Percentiles rank a stretch among this genome's conserved stretches.
Conservation (phyloP, 495 filamentous ascomycete species). For the Aspergillus kassunensis region DNA sequence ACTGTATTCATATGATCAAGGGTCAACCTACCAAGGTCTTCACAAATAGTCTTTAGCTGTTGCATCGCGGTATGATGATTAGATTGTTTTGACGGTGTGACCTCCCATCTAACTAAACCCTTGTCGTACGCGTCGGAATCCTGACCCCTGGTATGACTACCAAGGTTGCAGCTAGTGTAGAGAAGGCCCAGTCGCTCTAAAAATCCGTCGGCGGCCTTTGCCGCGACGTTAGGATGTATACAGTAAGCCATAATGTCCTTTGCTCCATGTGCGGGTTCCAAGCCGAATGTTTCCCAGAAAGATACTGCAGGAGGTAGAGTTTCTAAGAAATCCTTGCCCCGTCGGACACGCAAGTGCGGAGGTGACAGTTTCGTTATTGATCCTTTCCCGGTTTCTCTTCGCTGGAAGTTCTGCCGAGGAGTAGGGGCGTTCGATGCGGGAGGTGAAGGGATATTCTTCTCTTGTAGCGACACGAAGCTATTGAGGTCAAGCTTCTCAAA, state of each 20-base stretch:
- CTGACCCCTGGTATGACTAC: conserved; percentile 59
- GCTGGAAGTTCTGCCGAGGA: conserved; percentile 21
- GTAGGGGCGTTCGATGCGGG: conserved; percentile 11
- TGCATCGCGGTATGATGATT: conserved; percentile 36
- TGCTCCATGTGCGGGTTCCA: conserved; percentile 69
- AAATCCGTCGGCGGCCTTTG: conserved; percentile 61
- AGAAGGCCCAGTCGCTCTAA: conserved; percentile 64
- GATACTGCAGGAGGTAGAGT: conserved; percentile 71
- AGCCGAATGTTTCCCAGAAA: conserved; percentile 89
- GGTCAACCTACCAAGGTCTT: conserved; percentile 34
- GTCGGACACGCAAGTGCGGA: conserved; percentile 73
- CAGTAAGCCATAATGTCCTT: conserved; percentile 81
- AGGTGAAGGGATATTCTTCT: conserved; percentile 22
- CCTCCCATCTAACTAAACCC: conserved; percentile 56
- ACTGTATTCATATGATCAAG: background rate
- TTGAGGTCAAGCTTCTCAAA: conserved; percentile 37
- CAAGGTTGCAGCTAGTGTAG: conserved; percentile 79
- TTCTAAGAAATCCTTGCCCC: conserved; percentile 69
- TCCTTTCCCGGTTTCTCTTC: conserved; percentile 26
- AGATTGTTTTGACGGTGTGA: conserved; percentile 23
- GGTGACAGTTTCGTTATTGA: conserved; percentile 40
- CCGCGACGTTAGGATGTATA: conserved; percentile 63
- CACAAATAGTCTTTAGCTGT: conserved; percentile 34
- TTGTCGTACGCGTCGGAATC: conserved; percentile 47
- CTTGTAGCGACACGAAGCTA: conserved; percentile 34